Base-by-base conservation (phyloP, 768 basidiomycete genomes). In the Pleurotus tuoliensis region DNA sequence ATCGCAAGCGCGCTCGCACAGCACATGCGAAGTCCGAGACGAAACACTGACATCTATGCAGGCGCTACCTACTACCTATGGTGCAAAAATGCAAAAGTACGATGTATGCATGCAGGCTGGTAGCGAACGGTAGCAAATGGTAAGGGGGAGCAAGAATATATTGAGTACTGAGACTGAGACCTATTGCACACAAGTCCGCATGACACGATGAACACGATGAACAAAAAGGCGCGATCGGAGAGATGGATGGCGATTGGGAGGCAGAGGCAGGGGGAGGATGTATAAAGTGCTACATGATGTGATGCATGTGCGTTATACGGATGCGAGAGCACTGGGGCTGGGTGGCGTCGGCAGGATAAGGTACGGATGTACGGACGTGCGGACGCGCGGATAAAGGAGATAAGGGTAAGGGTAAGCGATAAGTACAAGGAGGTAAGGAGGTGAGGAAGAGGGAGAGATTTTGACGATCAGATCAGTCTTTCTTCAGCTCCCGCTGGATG, bases 401-500 rank as follows among this genome's bases (percentile, higher is more conserved):
- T 25, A 25, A 7, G 15, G 9, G 50, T 18, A 38, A 15, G 27
- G 8, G 34, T 11, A 39, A 39, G 46, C 9, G 24, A 24, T 47
- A 24, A 47, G n/a, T 47, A 47, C 18, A 41, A 40, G 37, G 22
- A 22, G 39, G 38, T 15, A 53, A 55, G 15, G 18, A 46, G 24
- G 25, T n/a, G n/a, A 8, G 40, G 43, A 24, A 22, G 38, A 18
- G 54, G 45, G 13, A 8, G 43, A 46, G 20, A 24, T 34, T 34
- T 27, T 37, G 25, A 34, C 11, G 30, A 34, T 11, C 30, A 24
- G 34, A 41, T 66, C 66, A 94, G 71, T 94, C 91, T 71, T 88
- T 90, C 82, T 94, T 94, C 69, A 94, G 71, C 40, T 92, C 88
- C 68, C 87, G 77, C 65, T 82, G 78, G 59, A 92, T 75, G 18